Base-by-base conservation (phyloP, 2,329 filamentous ascomycete genomes). In the Graphiopsis chlorocephala region DNA sequence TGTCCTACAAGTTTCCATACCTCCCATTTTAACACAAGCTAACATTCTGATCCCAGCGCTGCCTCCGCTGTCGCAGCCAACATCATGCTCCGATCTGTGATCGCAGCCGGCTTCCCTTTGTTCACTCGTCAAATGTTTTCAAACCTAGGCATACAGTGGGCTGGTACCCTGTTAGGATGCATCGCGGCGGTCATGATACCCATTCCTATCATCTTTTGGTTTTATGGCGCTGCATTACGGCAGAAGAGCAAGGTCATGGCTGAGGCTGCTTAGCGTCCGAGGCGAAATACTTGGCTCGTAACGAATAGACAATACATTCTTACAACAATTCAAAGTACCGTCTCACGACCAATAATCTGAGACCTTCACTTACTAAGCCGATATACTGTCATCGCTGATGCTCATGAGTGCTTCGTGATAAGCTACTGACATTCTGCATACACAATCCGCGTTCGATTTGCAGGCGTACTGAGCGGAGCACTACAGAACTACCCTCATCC, bases 1-100 rank as follows among this genome's bases (percentile, higher is more conserved):
- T 73, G 77, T 50, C 4, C 17, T 11, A 50, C 8, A 3, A 25
- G 17, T 7, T 31, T 2, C 15, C n/a, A 17, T 25, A 15, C 10
- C n/a, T 2, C 12, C 11, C 15, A n/a, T 25, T 28, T 2, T 17
- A 42, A 42, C 2, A 6, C 10, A 55, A 55, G 42, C 58, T 61
- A 28, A 61, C 33, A 26, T 28, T n/a, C 7, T 7, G n/a, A 29
- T 15, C 7, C 2, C 23, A 64, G 61, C 23, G 61, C 61, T n/a
- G 61, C 61, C 12, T 64, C 61, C n/a, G 61, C 61, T 7, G 61
- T 64, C 5, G 61, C 61, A n/a, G 61, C 61, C 26, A 64, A 64
- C 28, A 58, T 64, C 42, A 64, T 64, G 61, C 61, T 64, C 26
- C 61, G 61, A n/a, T 64, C 61, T 23, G 33, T 58, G 23, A 50